These are phyloP conservation scores for Blepharisma stoltei DNA, from an alignment of 73 alveolate species.

Conservation along the genomic window DNA sequence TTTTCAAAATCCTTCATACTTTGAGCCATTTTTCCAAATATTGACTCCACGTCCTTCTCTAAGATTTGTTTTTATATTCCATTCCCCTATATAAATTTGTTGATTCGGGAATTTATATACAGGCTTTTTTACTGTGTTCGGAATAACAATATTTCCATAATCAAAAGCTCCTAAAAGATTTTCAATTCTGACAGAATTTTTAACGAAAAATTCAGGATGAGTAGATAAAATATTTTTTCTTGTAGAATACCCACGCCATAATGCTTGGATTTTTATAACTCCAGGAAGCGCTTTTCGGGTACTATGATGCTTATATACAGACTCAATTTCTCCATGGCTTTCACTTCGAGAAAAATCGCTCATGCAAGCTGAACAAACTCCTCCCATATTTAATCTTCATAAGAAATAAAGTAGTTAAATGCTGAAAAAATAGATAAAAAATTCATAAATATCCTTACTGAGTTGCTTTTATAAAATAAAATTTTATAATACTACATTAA, in stretches of 20 bases:
- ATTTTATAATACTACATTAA: too few relatives aligned
- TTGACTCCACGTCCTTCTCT: slow-evolving; percentile 66
- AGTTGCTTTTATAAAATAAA: too few relatives aligned
- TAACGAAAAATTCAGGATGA: too few relatives aligned
- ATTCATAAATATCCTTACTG: too few relatives aligned
- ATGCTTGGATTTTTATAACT: slow-evolving; percentile 25
- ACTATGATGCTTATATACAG: neutral
- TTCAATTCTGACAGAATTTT: neutral
- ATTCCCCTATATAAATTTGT: slow-evolving; percentile 50
- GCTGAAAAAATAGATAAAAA: too few relatives aligned
- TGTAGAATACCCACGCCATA: slow-evolving; percentile 23
- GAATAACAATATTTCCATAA: neutral
- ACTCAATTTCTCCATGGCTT: too few relatives aligned
- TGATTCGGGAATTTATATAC: slow-evolving; percentile 39
- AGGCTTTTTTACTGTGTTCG: neutral
- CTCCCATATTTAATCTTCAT: too few relatives aligned
- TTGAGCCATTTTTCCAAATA: slow-evolving; percentile 66
- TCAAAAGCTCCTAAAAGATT: neutral
- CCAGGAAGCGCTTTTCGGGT: slow-evolving; percentile 1
- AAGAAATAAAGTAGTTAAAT: too few relatives aligned
- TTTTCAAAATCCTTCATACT: slow-evolving; percentile 75
- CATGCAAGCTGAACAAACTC: too few relatives aligned
- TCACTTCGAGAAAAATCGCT: too few relatives aligned
- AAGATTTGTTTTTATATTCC: slow-evolving; percentile 42
- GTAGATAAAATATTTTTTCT: neutral